phyloP scores from a whole-genome alignment of 805 yeast species.

The Candida glaebosa region DNA sequence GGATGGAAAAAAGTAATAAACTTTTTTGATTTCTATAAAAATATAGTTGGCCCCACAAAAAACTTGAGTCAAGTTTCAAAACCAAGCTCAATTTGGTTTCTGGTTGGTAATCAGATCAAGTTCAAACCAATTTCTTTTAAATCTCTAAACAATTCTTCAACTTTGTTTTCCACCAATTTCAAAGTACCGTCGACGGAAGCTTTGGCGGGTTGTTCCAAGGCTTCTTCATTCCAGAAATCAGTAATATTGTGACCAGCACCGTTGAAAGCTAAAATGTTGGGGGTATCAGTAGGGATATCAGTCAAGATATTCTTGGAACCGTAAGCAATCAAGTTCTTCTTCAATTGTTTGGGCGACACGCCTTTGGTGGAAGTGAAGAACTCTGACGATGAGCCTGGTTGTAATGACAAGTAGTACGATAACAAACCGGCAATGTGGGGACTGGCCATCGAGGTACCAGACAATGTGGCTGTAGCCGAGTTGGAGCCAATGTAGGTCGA shows the following conservation, averaged over 20 bases:
- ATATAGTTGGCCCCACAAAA: too few relatives aligned
- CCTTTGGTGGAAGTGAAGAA: constrained; percentile 52
- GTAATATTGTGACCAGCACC: constrained; percentile 76
- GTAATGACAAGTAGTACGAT: constrained; percentile 82
- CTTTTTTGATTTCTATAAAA: not conserved
- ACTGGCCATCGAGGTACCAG: constrained; percentile 98
- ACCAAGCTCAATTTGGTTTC: too few relatives aligned
- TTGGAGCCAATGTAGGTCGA: constrained; percentile 81
- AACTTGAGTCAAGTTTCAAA: too few relatives aligned
- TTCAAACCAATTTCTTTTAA: constrained; percentile 4
- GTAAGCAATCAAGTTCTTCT: constrained; percentile 68
- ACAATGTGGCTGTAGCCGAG: constrained; percentile 72
- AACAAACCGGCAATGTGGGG: constrained; percentile 94
- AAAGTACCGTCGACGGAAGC: constrained; percentile 3
- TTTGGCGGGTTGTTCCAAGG: not conserved
- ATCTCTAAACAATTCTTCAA: constrained; percentile 2
- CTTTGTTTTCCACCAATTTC: constrained; percentile 4
- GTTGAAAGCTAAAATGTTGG: constrained; percentile 72
- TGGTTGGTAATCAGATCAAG: too few relatives aligned
- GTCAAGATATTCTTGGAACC: constrained; percentile 58
- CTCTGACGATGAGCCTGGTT: constrained; percentile 69
- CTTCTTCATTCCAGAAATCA: constrained; percentile 52
- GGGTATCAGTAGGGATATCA: constrained; percentile 71
- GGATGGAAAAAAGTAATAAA: not conserved
- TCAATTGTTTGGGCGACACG: constrained; percentile 69